phyloP scores from a whole-genome alignment of 257 asterid genomes.

The Ilex aquifolium region DNA sequence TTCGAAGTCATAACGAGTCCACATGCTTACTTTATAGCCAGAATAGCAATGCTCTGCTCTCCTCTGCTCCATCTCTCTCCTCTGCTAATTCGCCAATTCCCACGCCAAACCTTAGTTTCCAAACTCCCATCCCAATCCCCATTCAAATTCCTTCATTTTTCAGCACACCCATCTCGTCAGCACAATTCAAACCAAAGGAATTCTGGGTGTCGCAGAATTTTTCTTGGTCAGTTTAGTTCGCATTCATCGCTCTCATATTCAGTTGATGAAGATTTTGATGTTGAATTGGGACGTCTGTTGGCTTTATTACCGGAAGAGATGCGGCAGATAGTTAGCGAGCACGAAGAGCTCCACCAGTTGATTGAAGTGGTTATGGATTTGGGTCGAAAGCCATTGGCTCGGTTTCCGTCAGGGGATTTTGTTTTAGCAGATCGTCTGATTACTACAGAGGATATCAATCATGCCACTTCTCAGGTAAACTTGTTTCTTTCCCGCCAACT shows the following conservation, averaged over 20 bases:
- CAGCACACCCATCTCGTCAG: background rate
- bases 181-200: background rate
- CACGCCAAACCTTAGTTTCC: background rate
- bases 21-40: too few species aligned
- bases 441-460: slow-evolving; percentile 59
- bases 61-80: background rate
- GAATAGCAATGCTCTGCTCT: background rate
- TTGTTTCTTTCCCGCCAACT: background rate
- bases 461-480: slow-evolving; percentile 65
- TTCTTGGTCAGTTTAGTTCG: background rate
- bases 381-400: slow-evolving; percentile 90
- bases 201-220: background rate
- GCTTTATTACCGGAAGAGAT: slow-evolving; percentile 76
- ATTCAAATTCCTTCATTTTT: too few species aligned
- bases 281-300: slow-evolving; percentile 67
- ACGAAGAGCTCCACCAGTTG: slow-evolving; percentile 61
- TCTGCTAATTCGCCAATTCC: background rate
- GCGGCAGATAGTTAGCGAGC: slow-evolving; percentile 64
- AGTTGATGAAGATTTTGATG: slow-evolving; percentile 47
- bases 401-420: slow-evolving; percentile 89
- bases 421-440: slow-evolving; percentile 65
- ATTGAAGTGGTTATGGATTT: slow-evolving; percentile 96
- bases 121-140: background rate
- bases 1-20: too few species aligned
- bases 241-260: slow-evolving; percentile 17